Conservation (phyloP, 768 basidiomycete species). For the Roridomyces roridus region DNA sequence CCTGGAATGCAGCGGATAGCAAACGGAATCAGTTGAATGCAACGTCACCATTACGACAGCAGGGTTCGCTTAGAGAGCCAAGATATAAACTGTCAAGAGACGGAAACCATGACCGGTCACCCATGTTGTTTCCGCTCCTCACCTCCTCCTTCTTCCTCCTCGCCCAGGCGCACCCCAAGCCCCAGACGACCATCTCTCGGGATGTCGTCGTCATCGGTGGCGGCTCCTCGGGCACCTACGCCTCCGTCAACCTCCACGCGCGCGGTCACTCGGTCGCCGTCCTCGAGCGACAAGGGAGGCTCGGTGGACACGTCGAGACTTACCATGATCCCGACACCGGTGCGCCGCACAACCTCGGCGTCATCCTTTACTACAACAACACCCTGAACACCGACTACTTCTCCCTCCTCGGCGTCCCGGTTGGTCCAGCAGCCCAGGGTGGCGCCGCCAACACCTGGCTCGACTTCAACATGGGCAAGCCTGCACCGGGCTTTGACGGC, state of each 20-base stretch:
- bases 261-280: constrained; percentile 4
- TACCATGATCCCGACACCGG: neutral
- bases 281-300: constrained; percentile 4
- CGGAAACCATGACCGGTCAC: too few relatives aligned
- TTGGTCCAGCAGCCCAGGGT: neutral
- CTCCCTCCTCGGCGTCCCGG: constrained; percentile 6
- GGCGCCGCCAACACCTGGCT: neutral
- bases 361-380: constrained; percentile 6
- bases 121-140: too few relatives aligned
- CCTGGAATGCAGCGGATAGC: too few relatives aligned
- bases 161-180: too few relatives aligned
- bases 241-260: neutral
- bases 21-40: too few relatives aligned
- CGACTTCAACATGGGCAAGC: constrained; percentile 6
- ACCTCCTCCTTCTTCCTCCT: too few relatives aligned
- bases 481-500: neutral
- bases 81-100: too few relatives aligned
- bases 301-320: constrained; percentile 6
- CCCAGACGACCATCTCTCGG: constrained; percentile 7
- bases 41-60: too few relatives aligned
- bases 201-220: constrained; percentile 11
- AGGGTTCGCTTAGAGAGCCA: too few relatives aligned
- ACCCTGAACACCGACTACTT: constrained; percentile 8
- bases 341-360: neutral
- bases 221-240: constrained; percentile 3